Conservation (phyloP, 495 filamentous ascomycete genomes). For the Daldinia childiae region DNA sequence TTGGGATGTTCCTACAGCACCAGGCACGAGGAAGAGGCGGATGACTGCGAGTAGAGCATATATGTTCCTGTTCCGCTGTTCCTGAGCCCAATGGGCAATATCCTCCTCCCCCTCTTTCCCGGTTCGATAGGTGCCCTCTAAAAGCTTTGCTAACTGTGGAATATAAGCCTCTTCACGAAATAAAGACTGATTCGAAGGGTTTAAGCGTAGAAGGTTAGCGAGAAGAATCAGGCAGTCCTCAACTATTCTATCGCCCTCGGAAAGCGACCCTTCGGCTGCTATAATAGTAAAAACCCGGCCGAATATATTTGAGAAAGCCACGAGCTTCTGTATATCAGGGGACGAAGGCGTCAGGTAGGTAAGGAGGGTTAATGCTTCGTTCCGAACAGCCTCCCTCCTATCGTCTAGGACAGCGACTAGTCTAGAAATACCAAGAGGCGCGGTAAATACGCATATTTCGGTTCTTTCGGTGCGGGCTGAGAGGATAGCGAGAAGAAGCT, state of each 20-base stretch:
- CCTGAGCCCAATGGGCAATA: slow-evolving; percentile 74
- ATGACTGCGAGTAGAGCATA: slow-evolving; percentile 89
- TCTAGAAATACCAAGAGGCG: slow-evolving; percentile 86
- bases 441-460: slow-evolving; percentile 93
- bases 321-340: slow-evolving; percentile 84
- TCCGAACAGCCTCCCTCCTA: slow-evolving; percentile 85
- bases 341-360: slow-evolving; percentile 63
- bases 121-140: slow-evolving; percentile 68
- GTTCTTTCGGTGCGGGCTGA: slow-evolving; percentile 89
- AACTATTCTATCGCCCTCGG: slow-evolving; percentile 85
- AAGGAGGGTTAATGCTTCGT: slow-evolving; percentile 67
- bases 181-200: slow-evolving; percentile 90
- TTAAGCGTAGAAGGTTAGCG: slow-evolving; percentile 88
- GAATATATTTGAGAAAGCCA: slow-evolving; percentile 94
- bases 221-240: slow-evolving; percentile 95
- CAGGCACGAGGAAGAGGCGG: slow-evolving; percentile 82
- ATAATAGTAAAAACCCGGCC: slow-evolving; percentile 86
- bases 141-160: slow-evolving; percentile 73
- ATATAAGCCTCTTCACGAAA: slow-evolving; percentile 93
- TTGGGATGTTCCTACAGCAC: slow-evolving; percentile 78
- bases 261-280: slow-evolving; percentile 79
- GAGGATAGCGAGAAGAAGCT: slow-evolving; percentile 87
- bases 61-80: slow-evolving; percentile 87
- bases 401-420: slow-evolving; percentile 87
- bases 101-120: slow-evolving; percentile 66